Evolutionary conservation across 192 early-diverging fungal species (phyloP).

Genomic region (Funneliformis geosporum): DNA sequence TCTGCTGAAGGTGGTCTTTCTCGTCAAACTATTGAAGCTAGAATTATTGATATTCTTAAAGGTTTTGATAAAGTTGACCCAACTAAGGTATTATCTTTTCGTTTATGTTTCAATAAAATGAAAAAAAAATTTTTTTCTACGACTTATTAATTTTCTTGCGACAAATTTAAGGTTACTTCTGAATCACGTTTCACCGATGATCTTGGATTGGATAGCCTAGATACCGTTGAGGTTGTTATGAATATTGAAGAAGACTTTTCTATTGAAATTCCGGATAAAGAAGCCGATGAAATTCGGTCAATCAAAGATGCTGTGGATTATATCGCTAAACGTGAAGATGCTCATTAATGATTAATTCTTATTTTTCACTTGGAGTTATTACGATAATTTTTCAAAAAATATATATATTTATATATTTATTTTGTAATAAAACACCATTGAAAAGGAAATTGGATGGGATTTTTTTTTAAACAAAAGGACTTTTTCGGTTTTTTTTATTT

Average conservation of each 20-base stretch:
- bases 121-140: background rate
- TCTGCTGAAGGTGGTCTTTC: slow-evolving; percentile 27
- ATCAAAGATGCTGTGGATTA: slow-evolving; percentile 87
- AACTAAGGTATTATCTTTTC: slow-evolving; percentile 71
- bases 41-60: slow-evolving; percentile 85
- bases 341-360: slow-evolving; percentile 57
- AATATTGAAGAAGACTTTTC: slow-evolving; percentile 99
- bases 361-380: background rate
- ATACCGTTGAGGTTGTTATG: slow-evolving; percentile 99
- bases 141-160: background rate
- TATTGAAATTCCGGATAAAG: slow-evolving; percentile 96
- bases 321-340: slow-evolving; percentile 70
- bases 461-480: too few species aligned
- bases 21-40: slow-evolving; percentile 73
- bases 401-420: too few species aligned
- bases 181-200: slow-evolving; percentile 89
- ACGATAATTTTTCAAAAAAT: too few species aligned
- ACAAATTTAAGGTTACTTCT: slow-evolving; percentile 59
- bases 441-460: too few species aligned
- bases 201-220: slow-evolving; percentile 93
- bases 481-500: too few species aligned
- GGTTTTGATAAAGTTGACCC: slow-evolving; percentile 97
- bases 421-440: too few species aligned
- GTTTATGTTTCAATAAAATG: background rate
- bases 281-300: slow-evolving; percentile 93